These are phyloP conservation scores for Camptophora hylomeconis DNA, from an alignment of 2,329 filamentous ascomycete species.

Conservation along the genomic window DNA sequence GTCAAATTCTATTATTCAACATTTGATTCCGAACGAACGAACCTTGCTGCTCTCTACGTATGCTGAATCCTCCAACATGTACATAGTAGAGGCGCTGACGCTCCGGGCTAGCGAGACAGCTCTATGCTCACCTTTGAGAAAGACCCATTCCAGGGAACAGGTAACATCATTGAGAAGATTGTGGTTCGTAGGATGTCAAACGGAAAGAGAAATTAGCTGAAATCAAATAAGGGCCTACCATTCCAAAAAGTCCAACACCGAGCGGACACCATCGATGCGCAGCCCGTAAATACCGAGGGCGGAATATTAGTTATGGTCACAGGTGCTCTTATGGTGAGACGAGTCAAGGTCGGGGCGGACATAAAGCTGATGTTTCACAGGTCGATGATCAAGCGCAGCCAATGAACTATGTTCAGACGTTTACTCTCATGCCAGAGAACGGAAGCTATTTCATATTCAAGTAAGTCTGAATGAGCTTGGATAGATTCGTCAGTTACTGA, in stretches of 20 bases:
- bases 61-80: constrained; percentile 21
- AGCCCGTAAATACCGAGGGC: constrained; percentile 53
- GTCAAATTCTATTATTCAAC: constrained; percentile 80
- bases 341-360: constrained; percentile 22
- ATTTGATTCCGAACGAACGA: constrained; percentile 61
- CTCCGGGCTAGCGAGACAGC: constrained; percentile 48
- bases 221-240: constrained; percentile 48
- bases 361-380: constrained; percentile 30
- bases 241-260: constrained; percentile 73
- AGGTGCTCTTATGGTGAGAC: constrained; percentile 73
- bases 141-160: constrained; percentile 48
- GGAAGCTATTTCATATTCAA: constrained; percentile 81
- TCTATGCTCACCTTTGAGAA: constrained; percentile 95
- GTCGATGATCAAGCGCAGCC: constrained; percentile 74
- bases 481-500: too few relatives aligned
- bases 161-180: constrained; percentile 67
- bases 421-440: constrained; percentile 64
- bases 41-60: constrained; percentile 68
- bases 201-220: constrained; percentile 5
- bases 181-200: constrained; percentile 39
- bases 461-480: too few relatives aligned
- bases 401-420: constrained; percentile 83
- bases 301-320: constrained; percentile 80
- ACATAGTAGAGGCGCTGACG: constrained; percentile 4
- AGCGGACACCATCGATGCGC: constrained; percentile 66